Evolutionary conservation across 768 basidiomycete genomes (phyloP), one percentile per base, ranked within the genome.

Genomic region (Leccinum sublutescens): DNA sequence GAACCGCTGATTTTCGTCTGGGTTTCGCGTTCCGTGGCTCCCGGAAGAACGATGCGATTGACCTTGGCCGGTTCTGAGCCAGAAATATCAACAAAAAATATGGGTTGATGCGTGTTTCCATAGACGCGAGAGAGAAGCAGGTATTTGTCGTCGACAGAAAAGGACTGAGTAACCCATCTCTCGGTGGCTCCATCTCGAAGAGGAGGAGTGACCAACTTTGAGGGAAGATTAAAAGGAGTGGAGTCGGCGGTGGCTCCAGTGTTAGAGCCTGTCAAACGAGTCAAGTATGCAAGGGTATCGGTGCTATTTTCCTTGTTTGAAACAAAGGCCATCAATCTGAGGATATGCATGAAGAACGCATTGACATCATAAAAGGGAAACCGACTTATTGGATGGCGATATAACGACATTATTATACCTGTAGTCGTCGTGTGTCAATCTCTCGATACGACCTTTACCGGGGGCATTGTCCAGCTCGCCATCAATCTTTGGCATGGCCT

Each of bases 261-360:
- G 21, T 71, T 59, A 4, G 77, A 77, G 54, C 63, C 64, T 29
- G 58, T 52, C 52, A 78, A 65, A 43, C 58, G 63, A 25, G 76
- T 65, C 55, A 73, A 49, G 63, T 78, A 79, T 21, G 72, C 71
- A 11, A 79, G 66, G 38, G 75, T 74, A 60, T 78, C 77, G 1
- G 64, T 71, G 36, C 68, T 64, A 38, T 77, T 77, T 54, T 75
- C 78, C 61, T 78, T 78, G 66, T 79, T 78, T 25, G 75, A 79
- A 31, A 68, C 61, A 60, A 75, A 79, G 3, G 75, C 66, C 64
- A 78, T 68, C n/a, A 79, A 47, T 49, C 76, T 78, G 49, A 29
- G 25, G 36, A 64, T 40, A 47, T 45, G 6, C 3, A 6, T 66
- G 54, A 61, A 60, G 63, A 31, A 14, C 2, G 19, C n/a, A n/a